Conservation (phyloP, 352 stramenopile species). For the Globisporangium iwayamae region DNA sequence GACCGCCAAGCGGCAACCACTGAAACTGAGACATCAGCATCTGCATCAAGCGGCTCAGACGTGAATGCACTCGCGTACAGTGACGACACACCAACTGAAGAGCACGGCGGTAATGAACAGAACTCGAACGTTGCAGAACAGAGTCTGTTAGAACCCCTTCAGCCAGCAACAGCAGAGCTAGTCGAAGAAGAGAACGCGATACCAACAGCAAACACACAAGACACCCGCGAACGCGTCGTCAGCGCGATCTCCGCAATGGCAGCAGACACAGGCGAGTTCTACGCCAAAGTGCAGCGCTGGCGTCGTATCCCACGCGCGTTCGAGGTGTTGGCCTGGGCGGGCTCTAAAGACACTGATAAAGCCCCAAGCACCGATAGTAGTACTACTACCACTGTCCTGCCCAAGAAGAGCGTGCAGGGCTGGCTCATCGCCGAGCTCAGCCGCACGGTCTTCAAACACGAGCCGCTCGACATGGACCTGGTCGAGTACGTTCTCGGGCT, state of each 20-base stretch:
- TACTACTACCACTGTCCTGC: background rate
- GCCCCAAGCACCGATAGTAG: background rate
- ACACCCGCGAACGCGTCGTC: constrained; percentile 18
- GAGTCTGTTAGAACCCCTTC: constrained; percentile 14
- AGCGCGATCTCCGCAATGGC: constrained; percentile 25
- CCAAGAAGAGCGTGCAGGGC: constrained; percentile 23
- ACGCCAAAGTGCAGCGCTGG: constrained; percentile 43
- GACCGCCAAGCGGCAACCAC: no score
- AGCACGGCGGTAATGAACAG: background rate
- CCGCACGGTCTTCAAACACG: constrained; percentile 27
- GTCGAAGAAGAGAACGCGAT: background rate
- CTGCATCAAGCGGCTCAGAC: background rate
- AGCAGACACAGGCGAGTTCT: constrained; percentile 32
- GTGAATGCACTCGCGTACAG: background rate
- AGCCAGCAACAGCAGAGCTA: background rate
- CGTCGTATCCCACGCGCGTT: constrained; percentile 42
- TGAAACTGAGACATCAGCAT: background rate
- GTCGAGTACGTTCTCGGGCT: constrained; percentile 63
- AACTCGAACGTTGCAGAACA: background rate
- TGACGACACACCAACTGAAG: background rate
- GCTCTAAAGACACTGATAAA: constrained; percentile 7
- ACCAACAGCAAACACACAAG: background rate
- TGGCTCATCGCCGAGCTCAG: constrained; percentile 49
- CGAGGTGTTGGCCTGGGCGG: constrained; percentile 25
- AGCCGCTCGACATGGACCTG: constrained; percentile 51